Evolutionary conservation across 495 filamentous ascomycete species (phyloP).

Genomic region (Hypoxylon lienhwacheense): DNA sequence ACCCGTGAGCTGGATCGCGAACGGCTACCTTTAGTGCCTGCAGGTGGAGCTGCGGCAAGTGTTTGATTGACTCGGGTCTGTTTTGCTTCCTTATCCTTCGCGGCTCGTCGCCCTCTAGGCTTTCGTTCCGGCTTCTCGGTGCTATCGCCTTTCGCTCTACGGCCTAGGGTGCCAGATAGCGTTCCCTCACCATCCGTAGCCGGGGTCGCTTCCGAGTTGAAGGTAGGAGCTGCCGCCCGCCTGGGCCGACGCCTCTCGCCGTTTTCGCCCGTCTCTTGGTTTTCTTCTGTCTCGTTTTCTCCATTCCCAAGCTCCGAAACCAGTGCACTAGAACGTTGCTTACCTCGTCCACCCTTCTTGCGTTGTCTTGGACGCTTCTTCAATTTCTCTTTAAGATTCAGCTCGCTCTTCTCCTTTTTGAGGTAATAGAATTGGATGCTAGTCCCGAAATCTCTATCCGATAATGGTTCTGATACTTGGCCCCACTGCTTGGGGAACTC

Average conservation of each 20-base stretch:
- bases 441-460: constrained; percentile 73
- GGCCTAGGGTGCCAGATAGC: constrained; percentile 50
- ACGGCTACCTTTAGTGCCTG: constrained; percentile 41
- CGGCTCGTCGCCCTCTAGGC: constrained; percentile 52
- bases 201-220: constrained; percentile 47
- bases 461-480: constrained; percentile 74
- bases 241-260: constrained; percentile 55
- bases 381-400: constrained; percentile 82
- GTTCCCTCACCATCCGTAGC: constrained; percentile 59
- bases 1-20: constrained; percentile 51
- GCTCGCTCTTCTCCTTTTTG: constrained; percentile 85
- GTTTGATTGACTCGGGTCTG: constrained; percentile 48
- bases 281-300: constrained; percentile 58
- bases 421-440: constrained; percentile 96
- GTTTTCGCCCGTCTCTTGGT: constrained; percentile 54
- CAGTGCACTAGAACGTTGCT: constrained; percentile 73
- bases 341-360: constrained; percentile 56
- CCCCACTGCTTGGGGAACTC: constrained; percentile 90
- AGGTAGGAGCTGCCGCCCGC: constrained; percentile 58
- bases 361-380: constrained; percentile 70
- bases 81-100: constrained; percentile 46
- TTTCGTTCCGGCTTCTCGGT: constrained; percentile 59
- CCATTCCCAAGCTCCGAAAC: constrained; percentile 71
- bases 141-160: constrained; percentile 57
- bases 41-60: constrained; percentile 47